Conservation (phyloP, 345 rosid genomes). For the Carallia pectinifolia region DNA sequence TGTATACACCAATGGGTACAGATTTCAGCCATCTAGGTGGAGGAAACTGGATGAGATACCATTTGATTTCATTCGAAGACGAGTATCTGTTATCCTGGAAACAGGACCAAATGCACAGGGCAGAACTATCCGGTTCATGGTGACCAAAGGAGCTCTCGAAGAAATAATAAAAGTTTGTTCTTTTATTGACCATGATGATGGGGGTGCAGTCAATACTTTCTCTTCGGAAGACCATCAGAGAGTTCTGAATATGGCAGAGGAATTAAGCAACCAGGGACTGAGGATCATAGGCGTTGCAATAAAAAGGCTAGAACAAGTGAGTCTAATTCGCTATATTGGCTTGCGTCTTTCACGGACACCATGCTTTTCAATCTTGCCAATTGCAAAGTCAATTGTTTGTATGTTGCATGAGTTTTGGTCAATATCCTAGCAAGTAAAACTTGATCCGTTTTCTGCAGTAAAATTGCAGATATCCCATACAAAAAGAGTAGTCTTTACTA, state of each 20-base stretch:
- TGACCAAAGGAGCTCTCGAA: slow-evolving; percentile 72
- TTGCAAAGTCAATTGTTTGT: background rate
- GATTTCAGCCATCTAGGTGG: slow-evolving; percentile 67
- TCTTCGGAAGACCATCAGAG: slow-evolving; percentile 42
- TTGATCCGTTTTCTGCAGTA: too few species aligned
- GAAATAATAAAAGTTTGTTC: slow-evolving; percentile 64
- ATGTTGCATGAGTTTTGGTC: background rate
- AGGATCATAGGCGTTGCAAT: slow-evolving; percentile 51
- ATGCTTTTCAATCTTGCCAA: background rate
- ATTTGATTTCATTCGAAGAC: slow-evolving; percentile 60
- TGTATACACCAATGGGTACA: slow-evolving; percentile 60
- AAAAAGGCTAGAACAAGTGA: slow-evolving; percentile 48
- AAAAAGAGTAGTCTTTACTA: too few species aligned
- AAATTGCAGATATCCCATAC: too few species aligned
- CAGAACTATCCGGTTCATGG: slow-evolving; percentile 25
- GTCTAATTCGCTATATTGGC: slow-evolving; percentile 6
- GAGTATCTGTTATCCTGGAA: slow-evolving; percentile 54
- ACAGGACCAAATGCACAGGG: slow-evolving; percentile 30
- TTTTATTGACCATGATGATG: slow-evolving; percentile 38
- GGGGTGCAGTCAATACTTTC: slow-evolving; percentile 25
- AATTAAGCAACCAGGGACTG: slow-evolving; percentile 56
- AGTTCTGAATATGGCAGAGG: slow-evolving; percentile 49
- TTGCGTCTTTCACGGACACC: background rate
- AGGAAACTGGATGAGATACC: slow-evolving; percentile 62
- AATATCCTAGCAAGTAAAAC: background rate